These are phyloP conservation scores for Salinomyces thailandicus DNA, from an alignment of 2,329 filamentous ascomycete genomes.

Conservation along the genomic window DNA sequence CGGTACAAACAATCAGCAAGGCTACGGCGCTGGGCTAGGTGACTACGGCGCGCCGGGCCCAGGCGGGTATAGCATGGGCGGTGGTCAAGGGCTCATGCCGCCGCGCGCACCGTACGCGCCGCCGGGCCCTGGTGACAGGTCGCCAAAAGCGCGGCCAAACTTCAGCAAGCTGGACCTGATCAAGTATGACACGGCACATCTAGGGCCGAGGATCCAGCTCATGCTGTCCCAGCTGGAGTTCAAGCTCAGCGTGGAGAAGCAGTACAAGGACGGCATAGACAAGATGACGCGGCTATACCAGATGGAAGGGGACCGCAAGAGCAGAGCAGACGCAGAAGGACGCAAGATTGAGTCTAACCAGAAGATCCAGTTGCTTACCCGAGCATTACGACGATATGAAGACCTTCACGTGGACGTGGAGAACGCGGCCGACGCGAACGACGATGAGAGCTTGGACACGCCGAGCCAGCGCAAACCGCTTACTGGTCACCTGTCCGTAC, in stretches of 20 bases:
- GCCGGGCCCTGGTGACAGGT: constrained; percentile 54
- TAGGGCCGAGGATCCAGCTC: constrained; percentile 93
- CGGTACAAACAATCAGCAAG: constrained; percentile 35
- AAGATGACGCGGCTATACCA: constrained; percentile 98
- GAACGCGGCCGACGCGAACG: constrained; percentile 31
- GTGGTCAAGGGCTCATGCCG: constrained; percentile 65
- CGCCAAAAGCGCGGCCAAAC: constrained; percentile 71
- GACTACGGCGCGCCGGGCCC: constrained; percentile 51
- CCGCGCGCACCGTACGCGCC: constrained; percentile 69
- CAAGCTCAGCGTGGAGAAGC: constrained; percentile 96
- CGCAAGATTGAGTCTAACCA: constrained; percentile 90
- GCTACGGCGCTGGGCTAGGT: constrained; percentile 44
- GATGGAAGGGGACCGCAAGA: constrained; percentile 95
- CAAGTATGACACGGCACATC: constrained; percentile 93
- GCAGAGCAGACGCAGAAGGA: constrained; percentile 81
- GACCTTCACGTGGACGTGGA: constrained; percentile 85
- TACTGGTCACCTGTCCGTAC: constrained; percentile 77
- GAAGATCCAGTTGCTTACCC: constrained; percentile 91
- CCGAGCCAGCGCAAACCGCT: constrained; percentile 94
- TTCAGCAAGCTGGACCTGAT: constrained; percentile 97
- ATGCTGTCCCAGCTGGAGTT: constrained; percentile 99
- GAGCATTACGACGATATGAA: constrained; percentile 92
- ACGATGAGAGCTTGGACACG: constrained; percentile 94
- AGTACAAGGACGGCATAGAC: constrained; percentile 97
- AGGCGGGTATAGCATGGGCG: constrained; percentile 49